A percentile compares a stretch with the other conserved stretches of the same genome.
phyloP scores from a whole-genome alignment of 169 alveolate genomes.

The Plasmodium cynomolgi region DNA sequence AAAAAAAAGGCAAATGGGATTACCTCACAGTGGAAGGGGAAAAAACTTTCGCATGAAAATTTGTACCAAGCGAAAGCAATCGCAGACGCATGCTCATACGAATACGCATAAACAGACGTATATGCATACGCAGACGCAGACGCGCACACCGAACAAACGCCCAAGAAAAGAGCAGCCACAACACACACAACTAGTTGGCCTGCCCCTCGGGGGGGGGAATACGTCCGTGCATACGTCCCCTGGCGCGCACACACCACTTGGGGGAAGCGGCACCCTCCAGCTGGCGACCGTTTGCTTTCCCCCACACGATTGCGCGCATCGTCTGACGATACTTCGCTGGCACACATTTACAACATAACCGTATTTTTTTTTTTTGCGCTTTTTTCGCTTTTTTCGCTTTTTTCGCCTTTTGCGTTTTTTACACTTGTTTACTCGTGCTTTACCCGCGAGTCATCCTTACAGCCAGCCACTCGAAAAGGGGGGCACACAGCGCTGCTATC shows the following conservation, averaged over 20 bases:
- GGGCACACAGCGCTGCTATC: background rate
- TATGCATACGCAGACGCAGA: too few species aligned
- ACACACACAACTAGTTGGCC: background rate
- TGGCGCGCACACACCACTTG: background rate
- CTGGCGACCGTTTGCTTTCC: too few species aligned
- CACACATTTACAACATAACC: background rate
- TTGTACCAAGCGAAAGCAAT: background rate
- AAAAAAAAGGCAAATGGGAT: background rate
- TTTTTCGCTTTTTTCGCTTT: too few species aligned
- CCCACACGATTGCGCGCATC: too few species aligned
- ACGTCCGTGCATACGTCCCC: background rate
- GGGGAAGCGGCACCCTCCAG: background rate
- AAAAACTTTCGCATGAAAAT: background rate
- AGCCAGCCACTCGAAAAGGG: background rate
- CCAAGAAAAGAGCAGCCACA: too few species aligned
- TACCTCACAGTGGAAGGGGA: background rate
- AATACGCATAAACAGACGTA: background rate
- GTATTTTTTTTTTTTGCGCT: background rate
- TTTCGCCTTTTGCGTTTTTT: too few species aligned
- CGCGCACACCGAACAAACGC: too few species aligned
- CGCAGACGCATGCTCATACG: too few species aligned
- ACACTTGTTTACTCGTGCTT: too few species aligned
- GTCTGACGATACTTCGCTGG: background rate
- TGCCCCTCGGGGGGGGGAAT: background rate
- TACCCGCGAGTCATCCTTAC: background rate